Conservation (phyloP, 2,329 filamentous ascomycete genomes). For the Sordariomycetes sp. region DNA sequence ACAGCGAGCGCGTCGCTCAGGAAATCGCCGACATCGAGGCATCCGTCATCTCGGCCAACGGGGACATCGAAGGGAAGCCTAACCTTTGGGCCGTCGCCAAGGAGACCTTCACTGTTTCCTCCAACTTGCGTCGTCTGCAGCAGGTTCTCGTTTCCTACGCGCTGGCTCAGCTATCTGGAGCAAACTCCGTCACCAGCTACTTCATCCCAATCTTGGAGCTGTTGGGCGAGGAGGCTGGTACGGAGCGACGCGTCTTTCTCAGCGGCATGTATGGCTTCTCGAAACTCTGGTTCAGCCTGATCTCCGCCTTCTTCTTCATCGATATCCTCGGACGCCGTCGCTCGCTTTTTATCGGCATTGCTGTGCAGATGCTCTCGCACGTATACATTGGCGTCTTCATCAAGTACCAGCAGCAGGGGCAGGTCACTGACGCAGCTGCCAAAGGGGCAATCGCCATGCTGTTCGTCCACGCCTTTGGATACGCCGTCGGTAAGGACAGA, state of each 20-base stretch:
- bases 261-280: conserved; percentile 31
- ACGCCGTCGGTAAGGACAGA: conserved; percentile 17
- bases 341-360: conserved; percentile 23
- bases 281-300: conserved; percentile 30
- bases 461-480: conserved; percentile 35
- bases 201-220: conserved; percentile 30
- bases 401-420: conserved; percentile 18
- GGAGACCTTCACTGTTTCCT: conserved; percentile 25
- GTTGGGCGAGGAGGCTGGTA: conserved; percentile 19
- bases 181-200: conserved; percentile 32
- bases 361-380: conserved; percentile 27
- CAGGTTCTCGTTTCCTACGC: conserved; percentile 26
- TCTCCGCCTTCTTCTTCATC: conserved; percentile 32
- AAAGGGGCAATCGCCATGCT: conserved; percentile 31
- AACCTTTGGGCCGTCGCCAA: conserved; percentile 8
- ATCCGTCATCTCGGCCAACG: conserved; percentile 9
- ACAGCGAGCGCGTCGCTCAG: conserved; percentile 3
- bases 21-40: conserved; percentile 19
- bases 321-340: conserved; percentile 30
- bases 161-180: conserved; percentile 32
- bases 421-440: conserved; percentile 15
- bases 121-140: conserved; percentile 29
- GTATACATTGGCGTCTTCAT: conserved; percentile 30
- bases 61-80: not conserved
- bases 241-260: conserved; percentile 24